These are phyloP conservation scores for Naganishia sp. DNA, from an alignment of 1,284 basidiomycete genomes.

Conservation along the genomic window DNA sequence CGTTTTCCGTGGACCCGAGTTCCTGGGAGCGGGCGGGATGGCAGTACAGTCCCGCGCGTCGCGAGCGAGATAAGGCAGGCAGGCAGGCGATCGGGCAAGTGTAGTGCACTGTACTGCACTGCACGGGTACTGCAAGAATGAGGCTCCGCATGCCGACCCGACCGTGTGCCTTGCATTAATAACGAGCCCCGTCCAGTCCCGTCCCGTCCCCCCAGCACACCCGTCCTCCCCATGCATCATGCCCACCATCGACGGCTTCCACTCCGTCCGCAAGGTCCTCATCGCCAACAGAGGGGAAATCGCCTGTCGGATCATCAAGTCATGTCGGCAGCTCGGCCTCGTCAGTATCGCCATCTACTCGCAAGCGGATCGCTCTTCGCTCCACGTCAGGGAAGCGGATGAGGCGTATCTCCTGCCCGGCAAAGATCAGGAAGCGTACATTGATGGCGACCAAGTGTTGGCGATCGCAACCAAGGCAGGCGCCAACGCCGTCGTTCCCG, in stretches of 20 bases:
- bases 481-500: constrained; percentile 38
- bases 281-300: constrained; percentile 93
- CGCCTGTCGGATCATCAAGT: constrained; percentile 86
- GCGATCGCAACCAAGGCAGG: constrained; percentile 39
- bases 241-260: constrained; percentile 22
- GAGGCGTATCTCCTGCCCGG: constrained; percentile 47
- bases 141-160: too few species aligned
- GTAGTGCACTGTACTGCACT: too few species aligned
- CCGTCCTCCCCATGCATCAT: background rate
- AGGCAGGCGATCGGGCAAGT: too few species aligned
- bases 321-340: constrained; percentile 82
- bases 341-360: constrained; percentile 88
- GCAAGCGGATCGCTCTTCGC: constrained; percentile 72
- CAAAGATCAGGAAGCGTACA: constrained; percentile 39
- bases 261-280: constrained; percentile 66
- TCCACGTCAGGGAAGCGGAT: constrained; percentile 65
- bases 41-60: too few species aligned
- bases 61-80: too few species aligned
- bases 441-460: constrained; percentile 37
- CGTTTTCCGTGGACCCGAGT: too few species aligned
- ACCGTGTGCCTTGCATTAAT: too few species aligned
- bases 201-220: too few species aligned
- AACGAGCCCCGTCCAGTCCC: too few species aligned
- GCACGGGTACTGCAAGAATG: too few species aligned
- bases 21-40: too few species aligned